These are phyloP conservation scores for Cylindrodendrum hubeiense DNA, from an alignment of 2,329 filamentous ascomycete species.

Conservation along the genomic window DNA sequence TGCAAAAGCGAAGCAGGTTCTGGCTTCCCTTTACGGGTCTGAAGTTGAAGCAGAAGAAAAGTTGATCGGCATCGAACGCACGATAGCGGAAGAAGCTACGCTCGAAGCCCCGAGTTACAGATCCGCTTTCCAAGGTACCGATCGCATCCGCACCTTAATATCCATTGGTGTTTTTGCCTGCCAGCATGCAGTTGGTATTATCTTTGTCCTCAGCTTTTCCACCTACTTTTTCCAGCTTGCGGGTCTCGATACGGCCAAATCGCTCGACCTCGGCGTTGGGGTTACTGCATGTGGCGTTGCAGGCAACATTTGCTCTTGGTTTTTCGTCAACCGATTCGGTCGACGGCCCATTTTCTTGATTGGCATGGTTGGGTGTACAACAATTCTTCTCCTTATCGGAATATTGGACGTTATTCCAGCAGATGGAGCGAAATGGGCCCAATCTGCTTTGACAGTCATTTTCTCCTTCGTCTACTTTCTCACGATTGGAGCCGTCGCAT, in stretches of 20 bases:
- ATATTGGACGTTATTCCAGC: slow-evolving; percentile 54
- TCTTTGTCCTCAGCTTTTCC: slow-evolving; percentile 58
- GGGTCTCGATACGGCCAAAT: slow-evolving; percentile 46
- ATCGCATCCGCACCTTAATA: slow-evolving; percentile 54
- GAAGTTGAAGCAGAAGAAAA: slow-evolving; percentile 48
- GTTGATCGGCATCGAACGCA: slow-evolving; percentile 48
- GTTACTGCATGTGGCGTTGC: slow-evolving; percentile 57
- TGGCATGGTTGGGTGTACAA: slow-evolving; percentile 57
- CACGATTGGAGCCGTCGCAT: slow-evolving; percentile 57
- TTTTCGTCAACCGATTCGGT: slow-evolving; percentile 54
- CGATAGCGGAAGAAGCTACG: slow-evolving; percentile 46
- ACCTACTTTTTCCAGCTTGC: slow-evolving; percentile 56
- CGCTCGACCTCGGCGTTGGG: slow-evolving; percentile 53
- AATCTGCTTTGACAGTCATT: slow-evolving; percentile 49
- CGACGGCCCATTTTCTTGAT: slow-evolving; percentile 52
- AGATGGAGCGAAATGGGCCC: slow-evolving; percentile 52
- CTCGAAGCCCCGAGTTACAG: slow-evolving; percentile 42
- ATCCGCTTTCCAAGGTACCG: slow-evolving; percentile 55
- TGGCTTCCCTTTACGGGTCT: slow-evolving; percentile 50
- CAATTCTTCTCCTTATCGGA: slow-evolving; percentile 52
- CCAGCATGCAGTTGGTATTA: slow-evolving; percentile 58
- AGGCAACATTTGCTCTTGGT: slow-evolving; percentile 55
- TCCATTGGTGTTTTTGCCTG: slow-evolving; percentile 54
- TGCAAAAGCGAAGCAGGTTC: slow-evolving; percentile 46
- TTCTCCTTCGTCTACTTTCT: slow-evolving; percentile 57